A percentile compares a stretch with the other conserved stretches of the same genome.
phyloP scores from a whole-genome alignment of 305 asterid species.

The Rubia occidens region DNA sequence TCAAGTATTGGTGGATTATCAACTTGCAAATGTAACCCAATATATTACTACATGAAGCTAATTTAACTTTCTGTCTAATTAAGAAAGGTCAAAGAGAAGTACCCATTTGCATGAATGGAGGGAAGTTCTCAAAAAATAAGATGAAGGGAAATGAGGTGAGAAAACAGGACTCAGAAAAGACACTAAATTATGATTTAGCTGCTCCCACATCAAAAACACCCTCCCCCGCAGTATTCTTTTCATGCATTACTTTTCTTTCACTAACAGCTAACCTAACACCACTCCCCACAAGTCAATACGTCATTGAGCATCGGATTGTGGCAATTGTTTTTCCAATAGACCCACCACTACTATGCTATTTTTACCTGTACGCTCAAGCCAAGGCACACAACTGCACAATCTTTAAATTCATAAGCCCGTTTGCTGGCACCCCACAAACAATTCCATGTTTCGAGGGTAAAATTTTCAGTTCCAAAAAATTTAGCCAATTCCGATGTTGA shows the following conservation, averaged over 20 bases:
- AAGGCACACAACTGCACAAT: neutral
- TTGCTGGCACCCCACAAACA: neutral
- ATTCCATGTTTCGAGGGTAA: neutral
- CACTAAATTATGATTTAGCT: neutral
- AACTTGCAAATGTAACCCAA: too few relatives aligned
- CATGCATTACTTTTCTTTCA: conserved; percentile 15
- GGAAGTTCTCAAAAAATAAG: neutral
- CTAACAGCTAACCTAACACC: neutral
- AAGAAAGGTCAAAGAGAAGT: too few relatives aligned
- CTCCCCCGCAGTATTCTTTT: neutral
- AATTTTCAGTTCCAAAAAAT: too few relatives aligned
- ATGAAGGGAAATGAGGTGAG: neutral
- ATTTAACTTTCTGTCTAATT: too few relatives aligned
- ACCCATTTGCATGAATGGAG: too few relatives aligned
- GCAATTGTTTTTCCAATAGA: neutral
- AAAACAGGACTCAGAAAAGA: neutral
- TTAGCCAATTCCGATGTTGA: too few relatives aligned
- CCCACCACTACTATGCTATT: neutral
- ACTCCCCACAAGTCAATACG: neutral
- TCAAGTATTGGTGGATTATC: too few relatives aligned
- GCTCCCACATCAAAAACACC: neutral
- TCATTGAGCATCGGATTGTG: neutral
- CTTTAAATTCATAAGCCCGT: neutral
- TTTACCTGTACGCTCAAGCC: neutral
- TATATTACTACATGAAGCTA: too few relatives aligned